Conservation (phyloP, 2,329 filamentous ascomycete species). For the Exophiala alcalophila region DNA sequence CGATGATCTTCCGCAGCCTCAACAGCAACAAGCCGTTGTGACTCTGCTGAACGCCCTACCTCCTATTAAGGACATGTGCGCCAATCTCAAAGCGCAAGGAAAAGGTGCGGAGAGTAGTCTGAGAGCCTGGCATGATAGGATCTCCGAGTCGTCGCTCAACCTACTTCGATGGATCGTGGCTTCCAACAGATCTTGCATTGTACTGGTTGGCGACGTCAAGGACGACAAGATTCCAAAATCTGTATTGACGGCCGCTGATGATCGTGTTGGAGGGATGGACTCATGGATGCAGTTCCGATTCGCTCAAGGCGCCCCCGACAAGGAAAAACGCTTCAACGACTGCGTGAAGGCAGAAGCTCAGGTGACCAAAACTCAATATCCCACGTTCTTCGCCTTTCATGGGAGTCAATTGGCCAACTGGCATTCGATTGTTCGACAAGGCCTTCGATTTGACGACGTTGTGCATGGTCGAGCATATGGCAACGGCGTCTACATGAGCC, state of each 20-base stretch:
- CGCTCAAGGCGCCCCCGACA: conserved; percentile 82
- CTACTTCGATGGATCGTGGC: conserved; percentile 84
- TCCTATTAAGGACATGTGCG: conserved; percentile 40
- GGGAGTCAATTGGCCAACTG: conserved; percentile 74
- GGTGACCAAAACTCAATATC: conserved; percentile 46
- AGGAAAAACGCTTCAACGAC: conserved; percentile 70
- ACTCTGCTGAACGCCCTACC: conserved; percentile 43
- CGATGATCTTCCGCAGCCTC: conserved; percentile 35
- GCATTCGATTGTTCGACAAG: conserved; percentile 84
- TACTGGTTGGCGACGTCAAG: conserved; percentile 61
- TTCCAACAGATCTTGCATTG: conserved; percentile 82
- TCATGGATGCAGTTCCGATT: conserved; percentile 80
- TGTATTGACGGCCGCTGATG: conserved; percentile 29
- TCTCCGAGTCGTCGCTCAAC: conserved; percentile 64
- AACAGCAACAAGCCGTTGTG: conserved; percentile 36
- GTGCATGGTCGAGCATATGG: conserved; percentile 69
- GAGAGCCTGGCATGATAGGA: conserved; percentile 54
- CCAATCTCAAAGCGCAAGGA: conserved; percentile 43
- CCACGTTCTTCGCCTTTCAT: conserved; percentile 84
- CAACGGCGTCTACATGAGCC: conserved; percentile 78
- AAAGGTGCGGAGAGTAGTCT: conserved; percentile 43
- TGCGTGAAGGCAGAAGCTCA: conserved; percentile 53
- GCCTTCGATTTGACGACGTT: conserved; percentile 66
- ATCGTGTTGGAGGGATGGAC: conserved; percentile 61
- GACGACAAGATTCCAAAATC: conserved; percentile 13